Base-by-base conservation (phyloP, 257 asterid genomes). In the Avicennia marina region DNA sequence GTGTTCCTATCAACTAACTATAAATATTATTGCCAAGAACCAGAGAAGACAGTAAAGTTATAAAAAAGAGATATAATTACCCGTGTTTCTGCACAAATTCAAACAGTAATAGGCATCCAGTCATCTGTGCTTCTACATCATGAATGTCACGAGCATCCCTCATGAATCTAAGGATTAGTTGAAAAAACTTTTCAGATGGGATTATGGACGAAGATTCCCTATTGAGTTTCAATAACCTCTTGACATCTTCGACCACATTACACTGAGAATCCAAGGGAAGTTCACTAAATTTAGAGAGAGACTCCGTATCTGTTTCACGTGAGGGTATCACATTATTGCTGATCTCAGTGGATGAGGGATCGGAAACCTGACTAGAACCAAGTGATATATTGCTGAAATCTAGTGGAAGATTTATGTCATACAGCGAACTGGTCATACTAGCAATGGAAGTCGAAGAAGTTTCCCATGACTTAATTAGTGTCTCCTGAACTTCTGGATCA, bases 261-360 rank as follows among this genome's bases (percentile, higher is more conserved):
- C 85, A 64, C 72, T 60, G 79, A 62, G 81, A 70, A 60, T 83
- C 85, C 96, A 95, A 85, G 10, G 96, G 74, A 52, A 83, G 86
- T 29, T 73, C 56, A 58, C 77, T 79, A 46, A 83, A 75, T 29
- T 71, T 70, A 25, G 72, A 60, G 15, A 76, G 39, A 52, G 60
- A 53, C 32, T 62, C 75, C 77, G 55, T 20, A 64, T 75, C 79
- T 25, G 56, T 47, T 50, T 71, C 80, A 60, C 31, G 59, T 0
- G 55, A 51, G 15, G 63, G 40, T 22, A 53, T 58, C 54, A 46
- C 42, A 2, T 64, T 77, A 19, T 36, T 39, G 7, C 63, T 21
- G 25, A 64, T 54, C 59, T 32, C 76, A 53, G 65, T 34, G 45
- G 26, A 51, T 18, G 56, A 69, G 52, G 43, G 7, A 47, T 70